These are phyloP conservation scores for Tirmania nivea DNA, from an alignment of 495 filamentous ascomycete species.

Conservation along the genomic window DNA sequence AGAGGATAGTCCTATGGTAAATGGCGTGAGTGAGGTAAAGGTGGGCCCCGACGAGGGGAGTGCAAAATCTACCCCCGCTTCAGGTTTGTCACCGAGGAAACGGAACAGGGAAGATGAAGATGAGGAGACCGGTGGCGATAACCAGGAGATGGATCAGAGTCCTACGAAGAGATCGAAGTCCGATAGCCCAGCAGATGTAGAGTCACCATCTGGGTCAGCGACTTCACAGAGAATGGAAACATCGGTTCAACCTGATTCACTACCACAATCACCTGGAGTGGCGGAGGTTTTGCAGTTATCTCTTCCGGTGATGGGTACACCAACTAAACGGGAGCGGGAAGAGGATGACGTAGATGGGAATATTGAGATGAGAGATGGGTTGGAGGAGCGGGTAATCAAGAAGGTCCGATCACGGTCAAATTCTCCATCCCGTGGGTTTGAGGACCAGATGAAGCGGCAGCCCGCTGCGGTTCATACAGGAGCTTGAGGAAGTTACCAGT, in stretches of 20 bases:
- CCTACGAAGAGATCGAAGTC: not conserved
- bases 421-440: not conserved
- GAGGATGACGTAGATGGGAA: not conserved
- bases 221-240: not conserved
- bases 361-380: not conserved
- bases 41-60: not conserved
- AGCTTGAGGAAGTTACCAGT: not conserved
- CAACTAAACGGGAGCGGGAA: not conserved
- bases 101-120: slow-evolving; percentile 8
- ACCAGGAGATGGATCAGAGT: not conserved
- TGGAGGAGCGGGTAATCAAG: not conserved
- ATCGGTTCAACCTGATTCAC: not conserved
- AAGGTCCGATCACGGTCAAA: not conserved
- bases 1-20: not conserved
- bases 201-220: not conserved
- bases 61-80: slow-evolving; percentile 3
- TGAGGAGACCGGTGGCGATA: not conserved
- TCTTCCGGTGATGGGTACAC: not conserved
- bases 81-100: slow-evolving; percentile 8
- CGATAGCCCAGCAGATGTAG: not conserved
- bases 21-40: slow-evolving; percentile 6
- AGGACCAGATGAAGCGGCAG: not conserved
- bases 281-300: not conserved
- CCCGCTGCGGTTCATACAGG: not conserved
- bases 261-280: not conserved